Base-by-base conservation (phyloP, 306 rosid species). In the Crotalaria pallida region DNA sequence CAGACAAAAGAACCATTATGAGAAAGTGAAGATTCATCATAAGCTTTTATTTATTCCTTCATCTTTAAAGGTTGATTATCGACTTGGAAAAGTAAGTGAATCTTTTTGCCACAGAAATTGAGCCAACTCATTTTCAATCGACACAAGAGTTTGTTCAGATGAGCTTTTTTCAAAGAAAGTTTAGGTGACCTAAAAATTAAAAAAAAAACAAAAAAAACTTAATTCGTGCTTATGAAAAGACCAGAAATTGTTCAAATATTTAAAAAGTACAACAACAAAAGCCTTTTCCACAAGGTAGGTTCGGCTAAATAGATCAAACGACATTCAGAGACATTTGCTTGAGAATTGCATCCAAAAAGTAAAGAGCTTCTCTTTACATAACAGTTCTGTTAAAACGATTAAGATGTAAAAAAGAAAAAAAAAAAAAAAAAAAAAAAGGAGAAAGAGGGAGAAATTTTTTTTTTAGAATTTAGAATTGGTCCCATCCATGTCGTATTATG, bases 41-140 rank as follows among this genome's bases (percentile, higher is more conserved):
- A 58, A 47, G 52, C 29, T 43, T 43, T 24, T 5, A 41, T 43
- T 16, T 5, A 41, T 7, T 4, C 40, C 57, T 50, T 26, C 27
- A 48, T 58, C 48, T 24, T 60, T 18, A 17, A 70, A 52, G 76
- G 34, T 48, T 29, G 55, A 58, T 19, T 27, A 48, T 48, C 43
- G 61, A 21, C 21, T 15, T 49, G 11, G 11, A 38, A 38, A 61
- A 17, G 13, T 56, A 2, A 12, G 45, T 10, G 27, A 3, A 26
- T 33, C 27, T 19, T 13, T 64, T 22, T 49, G 22, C 29, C 17
- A 21, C 61, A 24, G 19, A 49, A 15, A 5, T 27, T 59, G 58
- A 58, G 50, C 38, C 53, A 26, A 55, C 63, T 36, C 63, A 61
- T 62, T 52, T 73, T 52, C 71, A 61, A 21, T n/a, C 41, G 48